Conservation (phyloP, 164 flowering plant genomes). For the Akebia trifoliata region DNA sequence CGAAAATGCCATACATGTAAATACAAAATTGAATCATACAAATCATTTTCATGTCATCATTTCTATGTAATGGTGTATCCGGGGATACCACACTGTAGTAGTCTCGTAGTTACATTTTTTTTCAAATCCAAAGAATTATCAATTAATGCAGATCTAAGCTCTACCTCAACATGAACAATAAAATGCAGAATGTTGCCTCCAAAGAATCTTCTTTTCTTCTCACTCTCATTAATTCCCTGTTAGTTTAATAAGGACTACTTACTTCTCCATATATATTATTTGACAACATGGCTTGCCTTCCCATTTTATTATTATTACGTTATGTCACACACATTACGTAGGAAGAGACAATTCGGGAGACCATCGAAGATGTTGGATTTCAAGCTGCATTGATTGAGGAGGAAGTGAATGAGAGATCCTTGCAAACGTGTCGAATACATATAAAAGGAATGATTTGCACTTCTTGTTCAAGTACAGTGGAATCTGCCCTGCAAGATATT, state of each 20-base stretch:
- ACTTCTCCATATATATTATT: background rate
- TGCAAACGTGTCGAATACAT: constrained; percentile 49
- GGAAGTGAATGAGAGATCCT: constrained; percentile 28
- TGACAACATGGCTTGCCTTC: background rate
- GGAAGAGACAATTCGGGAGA: constrained; percentile 70
- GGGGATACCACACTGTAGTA: too few species aligned
- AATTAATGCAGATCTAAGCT: too few species aligned
- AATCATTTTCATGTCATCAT: too few species aligned
- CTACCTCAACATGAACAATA: too few species aligned
- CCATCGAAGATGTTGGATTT: constrained; percentile 81
- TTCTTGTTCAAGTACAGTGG: constrained; percentile 64
- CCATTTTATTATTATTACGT: background rate
- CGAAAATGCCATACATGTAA: too few species aligned
- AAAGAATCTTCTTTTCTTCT: background rate
- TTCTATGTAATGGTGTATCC: too few species aligned
- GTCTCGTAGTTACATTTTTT: too few species aligned
- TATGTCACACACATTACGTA: constrained; percentile 13
- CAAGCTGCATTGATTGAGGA: constrained; percentile 47
- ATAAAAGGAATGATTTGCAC: constrained; percentile 88
- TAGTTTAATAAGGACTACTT: background rate
- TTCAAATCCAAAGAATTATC: too few species aligned
- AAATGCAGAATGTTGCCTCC: too few species aligned
- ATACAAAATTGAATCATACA: too few species aligned
- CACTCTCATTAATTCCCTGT: background rate
- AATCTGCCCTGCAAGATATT: constrained; percentile 42